Conservation (phyloP, 768 basidiomycete species). For the Pleurotus citrinopileatus region DNA sequence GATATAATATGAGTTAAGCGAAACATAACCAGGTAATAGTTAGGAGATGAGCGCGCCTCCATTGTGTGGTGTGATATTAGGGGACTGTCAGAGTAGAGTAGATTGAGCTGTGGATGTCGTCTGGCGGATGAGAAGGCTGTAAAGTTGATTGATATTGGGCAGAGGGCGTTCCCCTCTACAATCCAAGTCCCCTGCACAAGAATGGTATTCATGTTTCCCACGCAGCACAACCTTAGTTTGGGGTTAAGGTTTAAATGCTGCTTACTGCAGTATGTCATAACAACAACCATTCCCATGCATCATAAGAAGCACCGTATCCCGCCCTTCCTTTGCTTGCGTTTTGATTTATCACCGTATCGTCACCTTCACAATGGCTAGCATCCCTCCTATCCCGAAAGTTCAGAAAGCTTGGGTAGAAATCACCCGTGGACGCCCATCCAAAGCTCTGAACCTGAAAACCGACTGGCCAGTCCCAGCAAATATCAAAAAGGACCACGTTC, state of each 20-base stretch:
- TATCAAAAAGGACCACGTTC: slow-evolving; percentile 38
- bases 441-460: slow-evolving; percentile 14
- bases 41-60: slow-evolving; percentile 36
- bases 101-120: background rate
- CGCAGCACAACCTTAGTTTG: background rate
- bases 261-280: background rate
- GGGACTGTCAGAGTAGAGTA: slow-evolving; percentile 1
- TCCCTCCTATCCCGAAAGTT: background rate
- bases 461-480: slow-evolving; percentile 17
- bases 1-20: slow-evolving; percentile 20
- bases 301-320: too few relatives aligned
- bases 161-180: background rate
- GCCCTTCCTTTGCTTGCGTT: background rate
- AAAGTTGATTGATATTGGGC: slow-evolving; percentile 3
- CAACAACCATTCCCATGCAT: too few relatives aligned
- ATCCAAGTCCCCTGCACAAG: background rate
- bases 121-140: background rate
- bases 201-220: background rate
- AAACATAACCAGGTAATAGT: slow-evolving; percentile 9
- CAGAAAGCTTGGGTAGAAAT: background rate
- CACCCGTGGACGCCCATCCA: background rate
- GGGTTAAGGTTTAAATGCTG: background rate
- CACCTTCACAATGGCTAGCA: slow-evolving; percentile 8
- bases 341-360: background rate
- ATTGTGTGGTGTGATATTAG: slow-evolving; percentile 27